Conservation (phyloP, 225 moss, liverwort and hornwort genomes). For the Pseudoscleropodium purum region DNA sequence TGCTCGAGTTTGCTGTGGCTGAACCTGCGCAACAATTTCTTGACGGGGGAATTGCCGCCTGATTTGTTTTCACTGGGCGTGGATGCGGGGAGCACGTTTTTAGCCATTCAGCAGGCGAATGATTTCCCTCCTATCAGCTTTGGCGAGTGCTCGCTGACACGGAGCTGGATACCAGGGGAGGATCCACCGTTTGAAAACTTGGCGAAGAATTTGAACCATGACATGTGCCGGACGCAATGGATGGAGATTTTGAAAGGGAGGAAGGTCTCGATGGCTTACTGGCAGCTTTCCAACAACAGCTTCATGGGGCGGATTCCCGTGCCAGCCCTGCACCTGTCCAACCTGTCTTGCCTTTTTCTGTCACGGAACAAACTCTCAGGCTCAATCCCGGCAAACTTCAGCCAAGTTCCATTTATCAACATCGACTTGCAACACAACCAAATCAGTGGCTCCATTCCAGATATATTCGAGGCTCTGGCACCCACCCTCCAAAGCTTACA, state of each 20-base stretch:
- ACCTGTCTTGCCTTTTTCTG: conserved; percentile 16
- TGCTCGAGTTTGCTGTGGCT: conserved; percentile 37
- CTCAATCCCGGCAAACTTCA: conserved; percentile 32
- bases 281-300: conserved; percentile 57
- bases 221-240: conserved; percentile 18
- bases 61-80: conserved; percentile 19
- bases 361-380: conserved; percentile 25
- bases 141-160: conserved; percentile 29
- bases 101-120: not conserved
- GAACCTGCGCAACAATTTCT: conserved; percentile 15
- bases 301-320: conserved; percentile 44
- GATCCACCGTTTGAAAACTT: conserved; percentile 12
- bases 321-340: not conserved
- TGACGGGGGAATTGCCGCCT: conserved; percentile 29
- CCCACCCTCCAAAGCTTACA: conserved; percentile 30
- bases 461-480: conserved; percentile 6
- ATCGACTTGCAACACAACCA: conserved; percentile 39
- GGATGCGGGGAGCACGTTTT: not conserved
- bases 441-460: conserved; percentile 22
- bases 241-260: conserved; percentile 9
- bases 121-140: conserved; percentile 9
- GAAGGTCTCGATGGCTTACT: conserved; percentile 4
- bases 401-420: conserved; percentile 18
- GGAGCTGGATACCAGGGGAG: conserved; percentile 47
- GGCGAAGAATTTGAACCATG: conserved; percentile 7